Evolutionary conservation across 768 basidiomycete genomes (phyloP).

Genomic region (Mycena epipterygia): DNA sequence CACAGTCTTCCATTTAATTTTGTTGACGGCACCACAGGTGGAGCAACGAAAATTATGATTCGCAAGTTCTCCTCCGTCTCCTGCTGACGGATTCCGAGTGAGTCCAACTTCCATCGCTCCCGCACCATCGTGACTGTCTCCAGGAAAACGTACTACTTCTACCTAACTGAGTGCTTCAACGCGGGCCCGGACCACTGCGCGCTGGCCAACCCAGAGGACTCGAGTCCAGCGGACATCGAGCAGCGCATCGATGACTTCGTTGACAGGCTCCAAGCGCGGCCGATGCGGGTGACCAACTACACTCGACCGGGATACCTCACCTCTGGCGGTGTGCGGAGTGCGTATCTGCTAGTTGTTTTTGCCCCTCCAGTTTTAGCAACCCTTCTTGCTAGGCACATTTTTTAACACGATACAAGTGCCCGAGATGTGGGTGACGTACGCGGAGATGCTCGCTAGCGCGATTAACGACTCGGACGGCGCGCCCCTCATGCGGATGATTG

Average conservation of each 20-base stretch:
- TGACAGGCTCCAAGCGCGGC: conserved; percentile 25
- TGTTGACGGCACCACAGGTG: conserved; percentile 25
- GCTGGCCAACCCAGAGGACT: conserved; percentile 7
- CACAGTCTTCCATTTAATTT: neutral
- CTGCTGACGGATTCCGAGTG: conserved; percentile 33
- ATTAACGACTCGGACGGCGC: conserved; percentile 22
- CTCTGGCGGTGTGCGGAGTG: conserved; percentile 33
- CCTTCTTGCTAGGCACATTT: conserved; percentile 19
- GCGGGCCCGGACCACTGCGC: conserved; percentile 25
- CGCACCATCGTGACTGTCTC: neutral
- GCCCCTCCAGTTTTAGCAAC: too few species aligned
- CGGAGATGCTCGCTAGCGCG: conserved; percentile 15
- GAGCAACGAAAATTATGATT: conserved; percentile 32
- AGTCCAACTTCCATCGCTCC: neutral
- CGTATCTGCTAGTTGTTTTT: neutral
- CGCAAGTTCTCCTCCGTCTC: conserved; percentile 27
- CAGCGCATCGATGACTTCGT: conserved; percentile 31
- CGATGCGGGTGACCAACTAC: conserved; percentile 26
- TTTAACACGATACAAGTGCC: conserved; percentile 27
- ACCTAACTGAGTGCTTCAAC: conserved; percentile 30
- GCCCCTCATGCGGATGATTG: conserved; percentile 6
- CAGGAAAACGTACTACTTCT: conserved; percentile 35
- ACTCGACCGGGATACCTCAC: conserved; percentile 32
- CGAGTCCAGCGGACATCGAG: conserved; percentile 17
- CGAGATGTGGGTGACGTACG: conserved; percentile 5